These are phyloP conservation scores for Umbelopsis isabellina DNA, from an alignment of 192 early-diverging fungal species.

Conservation along the genomic window DNA sequence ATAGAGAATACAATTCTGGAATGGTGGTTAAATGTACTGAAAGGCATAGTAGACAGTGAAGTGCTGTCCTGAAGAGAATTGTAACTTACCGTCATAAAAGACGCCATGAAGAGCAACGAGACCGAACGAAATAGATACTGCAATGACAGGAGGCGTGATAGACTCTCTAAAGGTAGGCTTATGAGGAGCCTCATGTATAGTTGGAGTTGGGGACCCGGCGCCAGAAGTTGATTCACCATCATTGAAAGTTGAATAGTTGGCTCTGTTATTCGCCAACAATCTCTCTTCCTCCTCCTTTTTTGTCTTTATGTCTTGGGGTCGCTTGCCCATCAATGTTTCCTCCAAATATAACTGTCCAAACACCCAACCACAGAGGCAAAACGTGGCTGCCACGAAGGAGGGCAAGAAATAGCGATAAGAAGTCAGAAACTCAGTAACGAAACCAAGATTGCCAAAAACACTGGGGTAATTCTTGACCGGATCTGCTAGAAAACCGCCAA, in stretches of 20 bases:
- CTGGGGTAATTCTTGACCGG: constrained; percentile 61
- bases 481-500: constrained; percentile 73
- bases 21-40: background rate
- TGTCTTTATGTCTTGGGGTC: constrained; percentile 1
- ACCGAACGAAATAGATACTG: constrained; percentile 19
- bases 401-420: constrained; percentile 75
- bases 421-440: constrained; percentile 46
- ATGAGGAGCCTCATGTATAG: background rate
- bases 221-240: background rate
- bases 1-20: constrained; percentile 32
- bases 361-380: constrained; percentile 60
- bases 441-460: constrained; percentile 43
- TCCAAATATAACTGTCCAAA: constrained; percentile 56
- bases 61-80: background rate
- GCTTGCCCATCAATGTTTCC: constrained; percentile 46
- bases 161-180: constrained; percentile 14
- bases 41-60: background rate
- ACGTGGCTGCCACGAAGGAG: constrained; percentile 56
- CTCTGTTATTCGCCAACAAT: background rate
- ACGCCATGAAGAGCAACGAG: constrained; percentile 23
- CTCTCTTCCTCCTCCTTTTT: background rate
- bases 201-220: background rate
- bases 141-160: constrained; percentile 26
- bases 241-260: constrained; percentile 9
- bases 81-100: constrained; percentile 32